Percentiles rank a stretch among this genome's conserved stretches.
phyloP scores from a whole-genome alignment of 179 eudicot genomes.

The Spergularia azorica region DNA sequence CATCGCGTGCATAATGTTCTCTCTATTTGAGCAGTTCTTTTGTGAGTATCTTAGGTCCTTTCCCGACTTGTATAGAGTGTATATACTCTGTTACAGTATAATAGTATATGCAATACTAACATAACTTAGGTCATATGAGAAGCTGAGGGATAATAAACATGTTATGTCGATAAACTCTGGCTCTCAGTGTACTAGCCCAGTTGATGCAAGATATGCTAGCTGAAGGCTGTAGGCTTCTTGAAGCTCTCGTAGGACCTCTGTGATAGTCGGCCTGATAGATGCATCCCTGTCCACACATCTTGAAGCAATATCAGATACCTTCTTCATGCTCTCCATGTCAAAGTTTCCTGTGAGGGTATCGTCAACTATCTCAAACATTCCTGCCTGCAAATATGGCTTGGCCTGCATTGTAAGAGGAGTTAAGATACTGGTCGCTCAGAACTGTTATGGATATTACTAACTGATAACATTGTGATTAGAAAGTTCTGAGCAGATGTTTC shows the following conservation, averaged over 20 bases:
- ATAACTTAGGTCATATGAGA: neutral
- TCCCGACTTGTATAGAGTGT: no score
- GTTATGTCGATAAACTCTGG: neutral
- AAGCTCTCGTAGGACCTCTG: constrained; percentile 59
- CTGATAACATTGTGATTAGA: neutral
- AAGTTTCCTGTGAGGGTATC: constrained; percentile 59
- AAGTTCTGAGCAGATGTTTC: neutral
- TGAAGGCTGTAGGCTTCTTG: constrained; percentile 76
- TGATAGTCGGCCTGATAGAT: constrained; percentile 60
- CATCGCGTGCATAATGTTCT: no score
- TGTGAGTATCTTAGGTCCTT: no score
- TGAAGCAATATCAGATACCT: constrained; percentile 55
- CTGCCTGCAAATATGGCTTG: constrained; percentile 81
- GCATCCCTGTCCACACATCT: constrained; percentile 82
- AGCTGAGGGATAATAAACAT: neutral
- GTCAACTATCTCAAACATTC: constrained; percentile 74
- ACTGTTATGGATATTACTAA: neutral
- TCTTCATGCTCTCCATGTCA: constrained; percentile 73
- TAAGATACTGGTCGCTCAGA: neutral
- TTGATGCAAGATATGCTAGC: constrained; percentile 62
- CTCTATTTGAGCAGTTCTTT: no score
- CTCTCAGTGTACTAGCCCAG: constrained; percentile 36
- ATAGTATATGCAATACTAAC: no score
- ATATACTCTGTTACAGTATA: neutral
- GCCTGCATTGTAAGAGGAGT: constrained; percentile 44